These are phyloP conservation scores for Xylaria sp. DNA, from an alignment of 2,329 filamentous ascomycete species.

Conservation along the genomic window DNA sequence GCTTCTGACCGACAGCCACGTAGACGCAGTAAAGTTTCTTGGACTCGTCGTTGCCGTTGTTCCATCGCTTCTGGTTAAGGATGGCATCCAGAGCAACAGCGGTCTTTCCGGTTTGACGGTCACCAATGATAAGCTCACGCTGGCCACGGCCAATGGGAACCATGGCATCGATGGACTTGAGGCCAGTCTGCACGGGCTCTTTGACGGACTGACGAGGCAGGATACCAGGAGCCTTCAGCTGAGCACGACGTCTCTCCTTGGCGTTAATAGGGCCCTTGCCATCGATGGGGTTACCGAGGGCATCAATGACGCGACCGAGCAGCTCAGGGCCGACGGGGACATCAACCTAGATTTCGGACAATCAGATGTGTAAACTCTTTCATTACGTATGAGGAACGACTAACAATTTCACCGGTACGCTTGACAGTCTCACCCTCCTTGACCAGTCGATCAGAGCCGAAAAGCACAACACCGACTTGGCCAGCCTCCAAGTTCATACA, in stretches of 20 bases:
- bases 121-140: conserved; percentile 99
- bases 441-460: conserved; percentile 99
- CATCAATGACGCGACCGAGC: conserved; percentile 98
- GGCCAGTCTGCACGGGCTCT: conserved; percentile 98
- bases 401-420: conserved; percentile 99
- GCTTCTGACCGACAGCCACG: conserved; percentile 99
- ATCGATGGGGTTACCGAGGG: conserved; percentile 98
- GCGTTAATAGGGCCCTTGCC: conserved; percentile 98
- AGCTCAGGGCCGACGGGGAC: conserved; percentile 92
- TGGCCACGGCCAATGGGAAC: conserved; percentile 99
- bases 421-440: conserved; percentile 99
- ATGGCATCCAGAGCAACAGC: conserved; percentile 98
- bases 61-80: conserved; percentile 99
- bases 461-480: conserved; percentile 99
- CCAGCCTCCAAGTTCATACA: conserved; percentile 99
- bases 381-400: conserved; percentile 52
- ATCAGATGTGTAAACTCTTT: conserved; percentile 1
- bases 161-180: conserved; percentile 99
- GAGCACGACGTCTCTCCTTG: conserved; percentile 91
- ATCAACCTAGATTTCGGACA: conserved; percentile 75
- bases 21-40: conserved; percentile 99
- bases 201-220: conserved; percentile 96
- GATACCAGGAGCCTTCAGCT: conserved; percentile 99
- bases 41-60: conserved; percentile 82
- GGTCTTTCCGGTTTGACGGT: conserved; percentile 99